These are phyloP conservation scores for Annona cherimola DNA, from an alignment of 164 flowering plant species.

Conservation along the genomic window DNA sequence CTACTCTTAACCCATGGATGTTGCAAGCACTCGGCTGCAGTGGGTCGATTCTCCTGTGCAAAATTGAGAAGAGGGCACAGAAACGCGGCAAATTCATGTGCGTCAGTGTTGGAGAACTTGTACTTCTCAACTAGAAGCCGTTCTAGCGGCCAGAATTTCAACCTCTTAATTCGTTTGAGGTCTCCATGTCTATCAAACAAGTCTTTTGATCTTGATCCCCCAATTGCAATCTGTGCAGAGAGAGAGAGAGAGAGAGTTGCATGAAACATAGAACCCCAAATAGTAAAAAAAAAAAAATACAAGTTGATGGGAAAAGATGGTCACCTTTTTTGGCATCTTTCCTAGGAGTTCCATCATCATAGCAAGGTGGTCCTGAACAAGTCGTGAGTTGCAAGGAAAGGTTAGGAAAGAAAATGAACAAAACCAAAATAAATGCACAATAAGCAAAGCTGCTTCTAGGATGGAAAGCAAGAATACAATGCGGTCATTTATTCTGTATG, in stretches of 20 bases:
- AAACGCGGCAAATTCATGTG: slow-evolving; percentile 69
- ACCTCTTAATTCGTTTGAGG: slow-evolving; percentile 77
- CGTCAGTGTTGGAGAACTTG: slow-evolving; percentile 61
- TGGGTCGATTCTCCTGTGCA: slow-evolving; percentile 88
- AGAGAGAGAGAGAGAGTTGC: slow-evolving; percentile 3
- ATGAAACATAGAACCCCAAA: not conserved
- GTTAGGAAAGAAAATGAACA: not conserved
- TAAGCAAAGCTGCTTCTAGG: not conserved
- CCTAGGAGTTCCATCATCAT: slow-evolving; percentile 96
- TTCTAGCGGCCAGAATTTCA: slow-evolving; percentile 68
- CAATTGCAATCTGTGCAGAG: slow-evolving; percentile 54
- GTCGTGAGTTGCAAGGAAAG: slow-evolving; percentile 1
- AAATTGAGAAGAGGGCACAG: slow-evolving; percentile 75
- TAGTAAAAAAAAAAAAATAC: no score
- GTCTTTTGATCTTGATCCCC: slow-evolving; percentile 80
- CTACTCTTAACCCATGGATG: slow-evolving; percentile 68
- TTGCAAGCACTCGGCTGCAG: slow-evolving; percentile 78
- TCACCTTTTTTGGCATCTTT: slow-evolving; percentile 91
- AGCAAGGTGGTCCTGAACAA: slow-evolving; percentile 90
- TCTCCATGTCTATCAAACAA: slow-evolving; percentile 88
- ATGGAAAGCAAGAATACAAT: not conserved
- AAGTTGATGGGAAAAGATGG: not conserved
- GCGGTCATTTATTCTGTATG: not conserved
- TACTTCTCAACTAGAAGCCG: slow-evolving; percentile 59
- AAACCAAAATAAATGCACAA: not conserved